Conservation (phyloP, 805 yeast species). For the Teunomyces funiuensis region DNA sequence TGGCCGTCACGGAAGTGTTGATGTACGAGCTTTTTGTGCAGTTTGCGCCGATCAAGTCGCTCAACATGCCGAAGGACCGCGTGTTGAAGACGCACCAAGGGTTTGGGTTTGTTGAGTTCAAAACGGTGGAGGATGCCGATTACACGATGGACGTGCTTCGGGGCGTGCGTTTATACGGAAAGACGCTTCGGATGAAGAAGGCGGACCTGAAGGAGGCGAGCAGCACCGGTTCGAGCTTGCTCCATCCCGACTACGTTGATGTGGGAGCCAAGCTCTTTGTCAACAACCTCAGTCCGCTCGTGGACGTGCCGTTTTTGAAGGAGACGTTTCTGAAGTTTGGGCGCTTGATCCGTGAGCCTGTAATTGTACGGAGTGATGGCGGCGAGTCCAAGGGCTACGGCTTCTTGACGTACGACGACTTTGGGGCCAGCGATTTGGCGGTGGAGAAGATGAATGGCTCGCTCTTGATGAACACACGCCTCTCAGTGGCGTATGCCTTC, state of each 20-base stretch:
- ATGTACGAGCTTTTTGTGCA: conserved; percentile 83
- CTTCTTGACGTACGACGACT: conserved; percentile 61
- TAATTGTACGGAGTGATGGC: conserved; percentile 46
- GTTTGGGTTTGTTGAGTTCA: conserved; percentile 81
- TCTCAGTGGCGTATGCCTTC: conserved; percentile 67
- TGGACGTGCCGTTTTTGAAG: conserved; percentile 56
- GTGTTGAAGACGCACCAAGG: conserved; percentile 74
- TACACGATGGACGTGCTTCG: conserved; percentile 62
- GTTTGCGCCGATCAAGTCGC: conserved; percentile 70
- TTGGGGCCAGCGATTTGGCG: conserved; percentile 71
- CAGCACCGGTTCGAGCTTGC: background rate
- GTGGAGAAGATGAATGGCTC: conserved; percentile 67
- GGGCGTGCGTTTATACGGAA: conserved; percentile 62
- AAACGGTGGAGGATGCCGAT: conserved; percentile 58
- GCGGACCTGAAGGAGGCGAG: conserved; percentile 40
- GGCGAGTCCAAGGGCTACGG: conserved; percentile 64
- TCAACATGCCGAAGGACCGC: conserved; percentile 80
- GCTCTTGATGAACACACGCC: conserved; percentile 62
- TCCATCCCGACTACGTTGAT: conserved; percentile 22
- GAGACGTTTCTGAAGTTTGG: conserved; percentile 75
- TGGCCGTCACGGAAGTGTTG: conserved; percentile 65
- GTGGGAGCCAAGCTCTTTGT: conserved; percentile 54
- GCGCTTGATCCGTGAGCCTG: conserved; percentile 48
- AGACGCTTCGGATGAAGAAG: conserved; percentile 57
- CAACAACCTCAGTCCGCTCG: conserved; percentile 64